Percentiles rank a stretch among this genome's conserved stretches.
These are phyloP conservation scores for Metschnikowia gruessii DNA, from an alignment of 805 yeast genomes.

Conservation along the genomic window DNA sequence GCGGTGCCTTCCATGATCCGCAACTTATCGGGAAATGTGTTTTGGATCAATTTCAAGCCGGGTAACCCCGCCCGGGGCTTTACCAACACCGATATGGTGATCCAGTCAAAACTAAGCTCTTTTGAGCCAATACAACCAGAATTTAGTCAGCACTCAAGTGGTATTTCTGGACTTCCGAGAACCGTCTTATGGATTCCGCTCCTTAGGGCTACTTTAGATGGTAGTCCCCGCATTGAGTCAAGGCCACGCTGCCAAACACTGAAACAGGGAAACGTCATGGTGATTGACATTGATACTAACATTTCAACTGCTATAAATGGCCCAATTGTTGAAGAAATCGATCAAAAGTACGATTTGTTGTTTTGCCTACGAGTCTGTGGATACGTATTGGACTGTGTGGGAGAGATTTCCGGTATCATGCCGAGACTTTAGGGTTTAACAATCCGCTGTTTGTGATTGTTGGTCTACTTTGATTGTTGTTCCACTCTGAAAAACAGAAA, in stretches of 20 bases:
- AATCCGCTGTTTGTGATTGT: too few relatives aligned
- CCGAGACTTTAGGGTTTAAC: slow-evolving; percentile 1
- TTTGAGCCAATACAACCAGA: not conserved
- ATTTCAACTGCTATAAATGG: not conserved
- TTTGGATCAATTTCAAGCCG: slow-evolving; percentile 8
- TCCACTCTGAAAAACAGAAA: too few relatives aligned
- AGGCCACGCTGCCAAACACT: not conserved
- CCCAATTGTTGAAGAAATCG: slow-evolving; percentile 5
- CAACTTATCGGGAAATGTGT: not conserved
- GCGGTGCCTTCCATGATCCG: not conserved
- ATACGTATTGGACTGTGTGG: slow-evolving; percentile 10
- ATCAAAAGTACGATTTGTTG: slow-evolving; percentile 17
- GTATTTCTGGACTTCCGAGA: not conserved
- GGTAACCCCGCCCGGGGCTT: too few relatives aligned
- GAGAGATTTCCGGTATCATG: not conserved
- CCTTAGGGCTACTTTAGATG: slow-evolving; percentile 13
- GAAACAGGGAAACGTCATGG: not conserved
- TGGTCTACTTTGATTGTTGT: too few relatives aligned
- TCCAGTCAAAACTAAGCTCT: slow-evolving; percentile 1
- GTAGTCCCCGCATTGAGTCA: slow-evolving; percentile 5
- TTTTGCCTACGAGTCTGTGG: slow-evolving; percentile 17
- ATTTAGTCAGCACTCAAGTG: not conserved
- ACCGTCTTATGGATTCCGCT: slow-evolving; percentile 22
- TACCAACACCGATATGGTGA: slow-evolving; percentile 1
- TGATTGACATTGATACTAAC: not conserved